A percentile compares a stretch with the other conserved stretches of the same genome.
These are phyloP conservation scores for Cyberlindnera americana DNA, from an alignment of 805 yeast genomes.

Conservation along the genomic window DNA sequence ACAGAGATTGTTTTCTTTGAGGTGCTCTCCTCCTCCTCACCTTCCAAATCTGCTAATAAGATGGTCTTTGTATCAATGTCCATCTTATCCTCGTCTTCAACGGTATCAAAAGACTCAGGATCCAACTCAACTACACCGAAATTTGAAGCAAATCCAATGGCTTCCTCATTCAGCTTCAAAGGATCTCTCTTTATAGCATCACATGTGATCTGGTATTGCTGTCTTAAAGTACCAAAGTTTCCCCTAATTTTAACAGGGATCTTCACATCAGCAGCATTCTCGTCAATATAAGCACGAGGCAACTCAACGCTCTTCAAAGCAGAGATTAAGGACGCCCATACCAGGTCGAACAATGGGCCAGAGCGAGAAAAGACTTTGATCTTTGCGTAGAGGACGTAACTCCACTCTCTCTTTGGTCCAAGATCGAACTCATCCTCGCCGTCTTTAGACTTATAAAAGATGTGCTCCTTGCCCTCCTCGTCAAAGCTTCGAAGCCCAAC, in stretches of 20 bases:
- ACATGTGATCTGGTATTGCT: conserved; percentile 52
- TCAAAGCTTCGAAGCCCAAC: conserved; percentile 48
- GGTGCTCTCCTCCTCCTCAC: conserved; percentile 74
- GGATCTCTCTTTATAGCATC: conserved; percentile 41
- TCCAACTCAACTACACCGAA: conserved; percentile 56
- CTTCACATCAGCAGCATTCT: conserved; percentile 49
- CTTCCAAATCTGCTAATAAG: conserved; percentile 72
- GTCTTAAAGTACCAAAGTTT: conserved; percentile 43
- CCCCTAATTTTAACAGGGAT: conserved; percentile 52
- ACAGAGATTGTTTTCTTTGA: conserved; percentile 51
- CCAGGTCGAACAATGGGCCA: conserved; percentile 77
- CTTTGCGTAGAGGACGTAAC: conserved; percentile 64
- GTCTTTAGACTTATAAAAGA: conserved; percentile 48
- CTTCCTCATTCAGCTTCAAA: conserved; percentile 37
- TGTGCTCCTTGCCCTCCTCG: conserved; percentile 44
- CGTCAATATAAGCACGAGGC: conserved; percentile 69
- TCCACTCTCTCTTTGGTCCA: conserved; percentile 44
- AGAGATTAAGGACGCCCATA: conserved; percentile 62
- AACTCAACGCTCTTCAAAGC: conserved; percentile 59
- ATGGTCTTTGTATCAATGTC: conserved; percentile 34
- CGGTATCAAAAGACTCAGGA: conserved; percentile 32
- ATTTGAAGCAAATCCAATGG: conserved; percentile 42
- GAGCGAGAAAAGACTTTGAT: conserved; percentile 74
- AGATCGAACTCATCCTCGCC: conserved; percentile 37
- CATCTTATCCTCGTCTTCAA: conserved; percentile 31